These are phyloP conservation scores for Suillus sp. DNA, from an alignment of 768 basidiomycete genomes.

Conservation along the genomic window DNA sequence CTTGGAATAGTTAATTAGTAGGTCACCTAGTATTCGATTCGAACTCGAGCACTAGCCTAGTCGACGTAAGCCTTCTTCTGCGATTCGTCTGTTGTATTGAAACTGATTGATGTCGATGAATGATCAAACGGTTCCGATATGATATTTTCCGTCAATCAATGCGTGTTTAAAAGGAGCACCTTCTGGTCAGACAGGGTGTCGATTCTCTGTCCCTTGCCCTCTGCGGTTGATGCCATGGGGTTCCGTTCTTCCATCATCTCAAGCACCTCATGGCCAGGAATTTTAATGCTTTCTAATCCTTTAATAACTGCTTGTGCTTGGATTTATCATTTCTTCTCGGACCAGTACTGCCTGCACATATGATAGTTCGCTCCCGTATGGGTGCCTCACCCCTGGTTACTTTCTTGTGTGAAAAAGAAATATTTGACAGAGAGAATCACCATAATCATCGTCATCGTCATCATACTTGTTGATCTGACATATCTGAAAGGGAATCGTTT, in stretches of 20 bases:
- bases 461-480: conserved; percentile 93
- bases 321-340: conserved; percentile 90
- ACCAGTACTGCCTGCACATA: conserved; percentile 89
- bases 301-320: conserved; percentile 93
- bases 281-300: conserved; percentile 71
- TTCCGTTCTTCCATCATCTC: conserved; percentile 90
- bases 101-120: no score
- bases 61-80: no score
- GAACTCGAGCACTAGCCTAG: no score
- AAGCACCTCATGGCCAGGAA: conserved; percentile 46
- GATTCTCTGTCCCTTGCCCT: conserved; percentile 55
- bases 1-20: conserved; percentile 47
- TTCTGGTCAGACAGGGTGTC: conserved; percentile 53
- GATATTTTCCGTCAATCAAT: conserved; percentile 74
- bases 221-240: conserved; percentile 75
- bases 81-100: conserved; percentile 65
- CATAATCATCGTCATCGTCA: conserved; percentile 96
- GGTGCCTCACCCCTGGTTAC: conserved; percentile 44
- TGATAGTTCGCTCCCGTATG: conserved; percentile 76
- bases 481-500: conserved; percentile 91
- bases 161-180: conserved; percentile 87
- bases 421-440: conserved; percentile 69
- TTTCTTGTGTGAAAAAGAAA: conserved; percentile 57
- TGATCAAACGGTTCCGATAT: conserved; percentile 49
- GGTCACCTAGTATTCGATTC: conserved; percentile 90